Evolutionary conservation across 78 protist genomes (phyloP).

Genomic region (Dictyostelium brefeldianum): DNA sequence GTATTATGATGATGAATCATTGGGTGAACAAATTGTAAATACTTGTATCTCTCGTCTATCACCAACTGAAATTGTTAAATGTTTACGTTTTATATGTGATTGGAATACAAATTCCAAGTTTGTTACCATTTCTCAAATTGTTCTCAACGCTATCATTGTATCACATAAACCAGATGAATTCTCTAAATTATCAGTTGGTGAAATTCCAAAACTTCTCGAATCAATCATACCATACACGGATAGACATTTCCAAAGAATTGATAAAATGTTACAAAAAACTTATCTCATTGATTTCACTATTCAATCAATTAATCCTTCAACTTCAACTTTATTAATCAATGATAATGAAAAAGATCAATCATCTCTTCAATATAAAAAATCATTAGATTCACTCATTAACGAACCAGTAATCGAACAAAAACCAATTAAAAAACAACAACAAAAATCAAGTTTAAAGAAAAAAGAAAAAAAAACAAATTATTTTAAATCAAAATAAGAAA

Average conservation of each 20-base stretch:
- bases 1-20: constrained; percentile 11
- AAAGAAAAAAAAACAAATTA: not conserved
- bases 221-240: constrained; percentile 94
- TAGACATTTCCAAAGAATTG: constrained; percentile 90
- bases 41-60: constrained; percentile 2
- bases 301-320: constrained; percentile 45
- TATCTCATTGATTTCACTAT: constrained; percentile 80
- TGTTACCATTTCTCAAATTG: constrained; percentile 34
- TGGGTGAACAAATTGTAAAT: not conserved
- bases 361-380: not conserved
- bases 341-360: not conserved
- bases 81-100: constrained; percentile 86
- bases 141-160: constrained; percentile 23
- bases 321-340: not conserved
- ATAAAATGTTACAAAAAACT: constrained; percentile 77
- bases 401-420: not conserved
- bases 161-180: not conserved
- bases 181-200: not conserved
- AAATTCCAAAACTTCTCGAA: constrained; percentile 56
- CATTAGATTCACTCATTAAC: not conserved
- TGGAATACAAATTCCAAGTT: constrained; percentile 94
- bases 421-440: not conserved
- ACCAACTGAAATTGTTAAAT: constrained; percentile 37
- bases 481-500: no score
- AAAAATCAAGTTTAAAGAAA: not conserved